Conservation (phyloP, 2,329 filamentous ascomycete genomes). For the Penicillium sp. region DNA sequence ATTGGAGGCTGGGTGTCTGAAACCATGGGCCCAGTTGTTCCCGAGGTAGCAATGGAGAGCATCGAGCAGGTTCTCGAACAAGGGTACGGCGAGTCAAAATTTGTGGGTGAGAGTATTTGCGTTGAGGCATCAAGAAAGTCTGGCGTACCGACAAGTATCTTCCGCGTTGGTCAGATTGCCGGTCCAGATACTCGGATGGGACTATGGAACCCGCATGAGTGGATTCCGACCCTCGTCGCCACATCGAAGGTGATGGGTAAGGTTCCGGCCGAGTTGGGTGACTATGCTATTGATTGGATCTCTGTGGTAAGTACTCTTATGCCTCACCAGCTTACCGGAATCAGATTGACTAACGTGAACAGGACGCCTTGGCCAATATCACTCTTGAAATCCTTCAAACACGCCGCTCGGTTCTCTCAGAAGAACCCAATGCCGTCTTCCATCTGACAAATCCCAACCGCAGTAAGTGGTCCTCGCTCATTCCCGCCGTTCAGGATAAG, state of each 20-base stretch:
- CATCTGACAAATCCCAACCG: background rate
- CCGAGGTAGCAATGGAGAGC: background rate
- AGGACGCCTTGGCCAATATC: background rate
- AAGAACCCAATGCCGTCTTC: background rate
- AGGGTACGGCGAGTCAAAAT: background rate
- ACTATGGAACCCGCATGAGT: conserved; percentile 59
- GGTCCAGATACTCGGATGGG: conserved; percentile 38
- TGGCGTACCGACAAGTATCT: conserved; percentile 22
- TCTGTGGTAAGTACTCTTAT: background rate
- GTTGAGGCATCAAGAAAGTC: conserved; percentile 24
- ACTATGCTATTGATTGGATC: background rate
- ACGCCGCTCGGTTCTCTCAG: background rate
- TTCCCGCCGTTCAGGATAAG: background rate
- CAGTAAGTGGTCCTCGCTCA: background rate
- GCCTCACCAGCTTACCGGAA: too few relatives aligned
- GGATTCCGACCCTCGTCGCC: conserved; percentile 53
- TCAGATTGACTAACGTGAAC: background rate
- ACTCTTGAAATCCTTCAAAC: background rate
- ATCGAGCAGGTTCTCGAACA: background rate
- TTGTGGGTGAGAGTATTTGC: background rate
- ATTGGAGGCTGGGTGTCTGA: background rate
- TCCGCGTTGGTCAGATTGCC: conserved; percentile 37
- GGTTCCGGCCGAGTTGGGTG: background rate
- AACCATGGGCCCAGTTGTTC: background rate
- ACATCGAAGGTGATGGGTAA: conserved; percentile 44